phyloP scores from a whole-genome alignment of 805 yeast genomes.

The Ogataea zsoltii region DNA sequence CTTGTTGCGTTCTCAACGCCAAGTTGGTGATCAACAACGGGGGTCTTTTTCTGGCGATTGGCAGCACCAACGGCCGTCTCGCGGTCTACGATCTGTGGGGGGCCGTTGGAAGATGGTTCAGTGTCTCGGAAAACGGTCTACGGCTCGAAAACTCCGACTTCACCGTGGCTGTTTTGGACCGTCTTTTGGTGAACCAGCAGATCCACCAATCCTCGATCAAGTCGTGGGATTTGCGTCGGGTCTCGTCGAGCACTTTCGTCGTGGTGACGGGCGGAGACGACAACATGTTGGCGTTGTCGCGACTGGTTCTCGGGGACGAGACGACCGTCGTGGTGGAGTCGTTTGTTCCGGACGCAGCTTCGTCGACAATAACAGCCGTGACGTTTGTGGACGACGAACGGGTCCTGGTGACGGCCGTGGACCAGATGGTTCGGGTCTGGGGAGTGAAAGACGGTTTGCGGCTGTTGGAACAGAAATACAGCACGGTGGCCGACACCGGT shows the following conservation, averaged over 20 bases:
- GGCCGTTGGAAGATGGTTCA: conserved; percentile 11
- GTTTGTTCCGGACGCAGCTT: conserved; percentile 63
- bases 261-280: conserved; percentile 91
- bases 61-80: conserved; percentile 84
- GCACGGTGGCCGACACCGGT: conserved; percentile 92
- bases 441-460: conserved; percentile 34
- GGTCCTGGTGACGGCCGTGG: conserved; percentile 75
- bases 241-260: neutral
- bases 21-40: conserved; percentile 40
- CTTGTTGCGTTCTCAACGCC: conserved; percentile 75
- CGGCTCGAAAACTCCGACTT: neutral
- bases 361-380: conserved; percentile 82
- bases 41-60: conserved; percentile 44
- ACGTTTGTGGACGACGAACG: conserved; percentile 31
- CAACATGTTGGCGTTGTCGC: conserved; percentile 58
- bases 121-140: conserved; percentile 1
- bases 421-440: conserved; percentile 79
- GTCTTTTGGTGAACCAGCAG: conserved; percentile 42
- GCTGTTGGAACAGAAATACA: conserved; percentile 48
- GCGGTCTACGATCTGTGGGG: conserved; percentile 54
- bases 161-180: neutral
- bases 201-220: conserved; percentile 89
- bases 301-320: conserved; percentile 28
- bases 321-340: conserved; percentile 31
- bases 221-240: conserved; percentile 41